Conservation (phyloP, 371 early-diverging fungal genomes). For the Basidiobolus meristosporus region DNA sequence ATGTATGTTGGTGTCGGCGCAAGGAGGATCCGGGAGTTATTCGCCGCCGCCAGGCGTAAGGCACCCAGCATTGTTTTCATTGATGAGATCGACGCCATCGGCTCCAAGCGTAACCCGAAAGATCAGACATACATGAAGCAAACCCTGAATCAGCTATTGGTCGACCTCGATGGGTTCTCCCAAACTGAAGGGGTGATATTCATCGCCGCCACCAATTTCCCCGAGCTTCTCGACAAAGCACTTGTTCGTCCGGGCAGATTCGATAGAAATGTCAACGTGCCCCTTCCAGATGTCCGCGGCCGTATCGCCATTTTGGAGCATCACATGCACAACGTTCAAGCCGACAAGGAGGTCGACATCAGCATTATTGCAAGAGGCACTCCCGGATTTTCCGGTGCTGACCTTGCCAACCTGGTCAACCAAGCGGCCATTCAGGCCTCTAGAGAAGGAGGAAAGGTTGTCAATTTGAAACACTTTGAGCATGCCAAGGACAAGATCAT, state of each 20-base stretch:
- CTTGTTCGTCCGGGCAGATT: slow-evolving; percentile 95
- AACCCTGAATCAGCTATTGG: slow-evolving; percentile 89
- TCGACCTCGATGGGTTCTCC: slow-evolving; percentile 92
- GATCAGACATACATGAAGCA: slow-evolving; percentile 90
- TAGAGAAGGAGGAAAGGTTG: slow-evolving; percentile 41
- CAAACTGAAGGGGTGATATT: slow-evolving; percentile 87
- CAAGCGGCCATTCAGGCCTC: slow-evolving; percentile 89
- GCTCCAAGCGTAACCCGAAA: slow-evolving; percentile 83
- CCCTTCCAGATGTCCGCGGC: slow-evolving; percentile 91
- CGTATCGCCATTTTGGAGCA: slow-evolving; percentile 81
- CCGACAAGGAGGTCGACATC: slow-evolving; percentile 41
- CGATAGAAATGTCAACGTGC: slow-evolving; percentile 90
- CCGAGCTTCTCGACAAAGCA: slow-evolving; percentile 94
- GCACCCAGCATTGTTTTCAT: slow-evolving; percentile 99
- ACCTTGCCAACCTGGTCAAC: slow-evolving; percentile 90
- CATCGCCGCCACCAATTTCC: slow-evolving; percentile 98
- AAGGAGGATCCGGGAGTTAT: slow-evolving; percentile 53
- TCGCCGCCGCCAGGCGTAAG: slow-evolving; percentile 83
- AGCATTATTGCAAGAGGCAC: slow-evolving; percentile 87
- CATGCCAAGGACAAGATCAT: slow-evolving; percentile 94
- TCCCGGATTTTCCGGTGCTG: slow-evolving; percentile 94
- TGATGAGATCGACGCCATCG: slow-evolving; percentile 98
- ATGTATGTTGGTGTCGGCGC: slow-evolving; percentile 98
- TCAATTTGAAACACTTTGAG: slow-evolving; percentile 70
- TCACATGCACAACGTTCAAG: slow-evolving; percentile 59